Evolutionary conservation across 441 rosid species (phyloP).

Genomic region (Syzygium syzygioides): DNA sequence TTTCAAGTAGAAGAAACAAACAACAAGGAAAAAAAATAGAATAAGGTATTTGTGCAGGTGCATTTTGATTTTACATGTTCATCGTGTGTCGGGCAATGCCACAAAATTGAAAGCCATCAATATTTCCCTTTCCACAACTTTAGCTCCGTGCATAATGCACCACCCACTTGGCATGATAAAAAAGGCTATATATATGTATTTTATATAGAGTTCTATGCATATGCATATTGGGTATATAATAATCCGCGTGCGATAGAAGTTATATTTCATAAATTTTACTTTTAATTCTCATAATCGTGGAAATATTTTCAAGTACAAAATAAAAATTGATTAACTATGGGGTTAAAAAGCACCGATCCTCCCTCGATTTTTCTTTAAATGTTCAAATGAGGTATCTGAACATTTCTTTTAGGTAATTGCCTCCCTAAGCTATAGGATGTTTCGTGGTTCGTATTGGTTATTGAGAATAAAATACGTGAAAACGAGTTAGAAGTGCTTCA

Average conservation of each 20-base stretch:
- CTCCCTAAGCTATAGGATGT: background rate
- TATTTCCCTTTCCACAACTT: too few species aligned
- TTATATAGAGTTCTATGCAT: background rate
- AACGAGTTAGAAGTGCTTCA: background rate
- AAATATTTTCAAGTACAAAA: background rate
- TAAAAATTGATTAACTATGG: background rate
- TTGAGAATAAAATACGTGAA: background rate
- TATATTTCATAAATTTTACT: background rate
- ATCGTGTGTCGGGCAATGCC: too few species aligned
- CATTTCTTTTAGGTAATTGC: fast-evolving
- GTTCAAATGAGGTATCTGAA: background rate
- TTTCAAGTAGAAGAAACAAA: background rate
- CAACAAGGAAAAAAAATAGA: background rate
- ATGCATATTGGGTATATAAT: background rate
- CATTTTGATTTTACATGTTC: too few species aligned
- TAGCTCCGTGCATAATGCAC: too few species aligned
- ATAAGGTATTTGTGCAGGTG: too few species aligned
- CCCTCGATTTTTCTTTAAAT: background rate
- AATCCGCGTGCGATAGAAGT: background rate
- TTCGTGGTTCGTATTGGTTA: background rate
- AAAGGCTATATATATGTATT: background rate
- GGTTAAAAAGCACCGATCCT: background rate
- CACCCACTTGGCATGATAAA: background rate
- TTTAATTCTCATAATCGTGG: background rate
- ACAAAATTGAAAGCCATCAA: too few species aligned